Evolutionary conservation across 345 rosid genomes (phyloP).

Genomic region (Laguncularia racemosa): DNA sequence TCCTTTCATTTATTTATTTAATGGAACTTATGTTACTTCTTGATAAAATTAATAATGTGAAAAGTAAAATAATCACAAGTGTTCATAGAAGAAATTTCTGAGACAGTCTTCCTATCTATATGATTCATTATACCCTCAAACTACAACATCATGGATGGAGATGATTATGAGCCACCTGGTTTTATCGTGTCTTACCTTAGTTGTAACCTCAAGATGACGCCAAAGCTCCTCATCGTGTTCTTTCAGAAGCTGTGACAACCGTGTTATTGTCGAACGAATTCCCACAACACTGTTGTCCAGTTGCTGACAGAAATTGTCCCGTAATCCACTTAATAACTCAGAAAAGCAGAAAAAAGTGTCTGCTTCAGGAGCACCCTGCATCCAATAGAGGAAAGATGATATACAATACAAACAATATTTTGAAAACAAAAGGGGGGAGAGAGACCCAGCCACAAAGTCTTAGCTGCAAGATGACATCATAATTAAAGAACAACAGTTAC

Average conservation of each 20-base stretch:
- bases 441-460: background rate
- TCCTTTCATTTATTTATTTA: too few species aligned
- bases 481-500: too few species aligned
- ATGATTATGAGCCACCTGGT: too few species aligned
- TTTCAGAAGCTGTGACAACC: slow-evolving; percentile 75
- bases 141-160: background rate
- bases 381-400: background rate
- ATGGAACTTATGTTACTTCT: too few species aligned
- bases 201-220: slow-evolving; percentile 96
- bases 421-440: background rate
- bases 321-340: slow-evolving; percentile 90
- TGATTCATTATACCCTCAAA: background rate
- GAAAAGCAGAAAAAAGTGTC: slow-evolving; percentile 95
- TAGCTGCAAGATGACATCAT: too few species aligned
- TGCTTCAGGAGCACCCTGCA: slow-evolving; percentile 77
- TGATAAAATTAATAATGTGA: too few species aligned
- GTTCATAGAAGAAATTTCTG: too few species aligned
- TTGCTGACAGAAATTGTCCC: slow-evolving; percentile 95
- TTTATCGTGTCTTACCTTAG: slow-evolving; percentile 49
- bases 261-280: slow-evolving; percentile 78
- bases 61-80: too few species aligned
- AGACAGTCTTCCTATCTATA: too few species aligned
- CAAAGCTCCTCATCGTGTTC: slow-evolving; percentile 98
- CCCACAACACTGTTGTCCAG: slow-evolving; percentile 96
- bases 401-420: background rate